phyloP scores from a whole-genome alignment of 352 stramenopile species.

The Globisporangium echinulatum region DNA sequence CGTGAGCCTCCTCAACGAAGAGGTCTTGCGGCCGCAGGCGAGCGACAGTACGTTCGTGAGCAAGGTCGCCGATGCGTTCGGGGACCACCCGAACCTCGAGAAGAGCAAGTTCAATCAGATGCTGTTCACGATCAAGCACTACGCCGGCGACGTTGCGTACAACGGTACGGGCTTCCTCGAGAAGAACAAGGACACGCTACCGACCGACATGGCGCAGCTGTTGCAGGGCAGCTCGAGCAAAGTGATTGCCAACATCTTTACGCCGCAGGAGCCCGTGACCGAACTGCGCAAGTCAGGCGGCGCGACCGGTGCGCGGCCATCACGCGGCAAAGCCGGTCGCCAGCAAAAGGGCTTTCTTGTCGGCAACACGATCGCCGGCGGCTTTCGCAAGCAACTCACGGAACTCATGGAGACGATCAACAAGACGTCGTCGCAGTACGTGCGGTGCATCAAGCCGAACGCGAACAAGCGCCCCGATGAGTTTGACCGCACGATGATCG shows the following conservation, averaged over 20 bases:
- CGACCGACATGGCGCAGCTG: slow-evolving; percentile 72
- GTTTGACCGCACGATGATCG: slow-evolving; percentile 85
- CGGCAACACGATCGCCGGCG: slow-evolving; percentile 73
- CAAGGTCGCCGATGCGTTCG: slow-evolving; percentile 77
- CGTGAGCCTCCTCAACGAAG: slow-evolving; percentile 92
- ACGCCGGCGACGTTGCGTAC: slow-evolving; percentile 81
- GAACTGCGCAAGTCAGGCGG: slow-evolving; percentile 17
- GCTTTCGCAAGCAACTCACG: slow-evolving; percentile 82
- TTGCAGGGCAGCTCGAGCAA: slow-evolving; percentile 51
- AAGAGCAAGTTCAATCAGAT: slow-evolving; percentile 83
- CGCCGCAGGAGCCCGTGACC: slow-evolving; percentile 17
- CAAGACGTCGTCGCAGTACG: slow-evolving; percentile 84
- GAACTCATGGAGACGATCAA: slow-evolving; percentile 86
- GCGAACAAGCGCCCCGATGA: slow-evolving; percentile 74
- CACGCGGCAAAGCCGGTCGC: slow-evolving; percentile 37
- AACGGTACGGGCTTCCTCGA: slow-evolving; percentile 66
- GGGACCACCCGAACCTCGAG: slow-evolving; percentile 74
- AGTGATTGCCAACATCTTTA: slow-evolving; percentile 71
- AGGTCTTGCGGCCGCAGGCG: slow-evolving; percentile 87
- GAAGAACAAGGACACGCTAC: slow-evolving; percentile 86
- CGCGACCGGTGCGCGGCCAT: slow-evolving; percentile 22
- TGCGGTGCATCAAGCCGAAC: slow-evolving; percentile 91
- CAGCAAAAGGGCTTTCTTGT: slow-evolving; percentile 73
- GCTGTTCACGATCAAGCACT: slow-evolving; percentile 78
- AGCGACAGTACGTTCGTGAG: slow-evolving; percentile 79